A percentile compares a stretch with the other conserved stretches of the same genome.
Evolutionary conservation across 225 moss, liverwort and hornwort species (phyloP).

Genomic region (Neckera pumila): DNA sequence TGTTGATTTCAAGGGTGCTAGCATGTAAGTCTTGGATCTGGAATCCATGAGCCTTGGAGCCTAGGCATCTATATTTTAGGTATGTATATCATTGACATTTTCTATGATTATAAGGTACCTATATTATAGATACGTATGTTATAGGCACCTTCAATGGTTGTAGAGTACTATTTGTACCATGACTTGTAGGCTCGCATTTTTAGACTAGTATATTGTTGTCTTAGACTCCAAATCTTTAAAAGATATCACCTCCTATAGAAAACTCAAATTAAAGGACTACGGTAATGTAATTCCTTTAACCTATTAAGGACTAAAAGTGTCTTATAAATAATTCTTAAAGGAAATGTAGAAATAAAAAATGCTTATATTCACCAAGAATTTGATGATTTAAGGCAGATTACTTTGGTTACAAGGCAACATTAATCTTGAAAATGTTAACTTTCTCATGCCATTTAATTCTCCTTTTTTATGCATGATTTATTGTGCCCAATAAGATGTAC

Average conservation of each 20-base stretch:
- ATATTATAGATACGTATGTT: no score
- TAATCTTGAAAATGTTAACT: not conserved
- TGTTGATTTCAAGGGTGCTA: no score
- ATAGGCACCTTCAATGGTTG: no score
- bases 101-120: no score
- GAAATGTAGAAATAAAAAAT: not conserved
- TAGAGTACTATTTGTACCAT: no score
- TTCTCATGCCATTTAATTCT: not conserved
- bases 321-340: accelerated
- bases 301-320: not conserved
- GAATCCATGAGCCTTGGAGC: no score
- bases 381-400: not conserved
- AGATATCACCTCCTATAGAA: no score
- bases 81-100: no score
- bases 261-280: not conserved
- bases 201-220: no score
- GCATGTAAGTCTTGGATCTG: no score
- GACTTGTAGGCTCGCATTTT: no score
- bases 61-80: no score
- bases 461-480: not conserved
- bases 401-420: not conserved
- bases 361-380: accelerated
- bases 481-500: not conserved
- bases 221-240: not conserved
- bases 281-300: not conserved